phyloP scores from a whole-genome alignment of 1,284 basidiomycete species.

The Laetiporus sulphureus region DNA sequence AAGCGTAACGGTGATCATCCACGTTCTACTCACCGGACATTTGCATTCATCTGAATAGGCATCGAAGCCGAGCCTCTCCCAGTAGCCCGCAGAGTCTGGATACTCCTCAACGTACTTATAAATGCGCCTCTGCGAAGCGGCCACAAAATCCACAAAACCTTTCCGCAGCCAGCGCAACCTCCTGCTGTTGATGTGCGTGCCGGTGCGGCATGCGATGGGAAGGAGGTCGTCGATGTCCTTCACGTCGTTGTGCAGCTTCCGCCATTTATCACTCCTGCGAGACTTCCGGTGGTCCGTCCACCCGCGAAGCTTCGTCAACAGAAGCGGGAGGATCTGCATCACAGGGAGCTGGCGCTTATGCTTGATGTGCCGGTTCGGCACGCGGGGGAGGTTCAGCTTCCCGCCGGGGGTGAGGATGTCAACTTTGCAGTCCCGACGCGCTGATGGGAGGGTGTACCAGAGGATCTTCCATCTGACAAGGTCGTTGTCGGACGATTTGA shows the following conservation, averaged over 20 bases:
- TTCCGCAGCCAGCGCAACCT: slow-evolving; percentile 4
- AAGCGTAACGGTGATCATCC: no score
- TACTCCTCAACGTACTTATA: slow-evolving; percentile 2
- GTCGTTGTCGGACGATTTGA: not conserved
- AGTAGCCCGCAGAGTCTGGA: not conserved
- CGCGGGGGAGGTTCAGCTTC: slow-evolving; percentile 23
- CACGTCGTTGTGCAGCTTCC: slow-evolving; percentile 25
- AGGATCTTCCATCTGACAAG: not conserved
- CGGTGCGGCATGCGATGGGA: slow-evolving; percentile 12
- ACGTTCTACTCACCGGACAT: no score
- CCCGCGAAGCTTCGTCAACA: slow-evolving; percentile 29
- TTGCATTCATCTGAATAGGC: no score
- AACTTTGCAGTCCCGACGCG: not conserved
- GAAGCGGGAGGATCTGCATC: slow-evolving; percentile 23
- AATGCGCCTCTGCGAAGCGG: slow-evolving; percentile 6
- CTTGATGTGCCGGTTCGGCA: slow-evolving; percentile 15
- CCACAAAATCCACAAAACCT: slow-evolving; percentile 4
- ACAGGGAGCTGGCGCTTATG: slow-evolving; percentile 18
- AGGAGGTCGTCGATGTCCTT: slow-evolving; percentile 22
- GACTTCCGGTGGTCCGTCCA: slow-evolving; percentile 28
- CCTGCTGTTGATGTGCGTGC: not conserved
- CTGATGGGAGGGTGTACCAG: not conserved
- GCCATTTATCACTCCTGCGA: slow-evolving; percentile 13
- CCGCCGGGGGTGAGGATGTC: slow-evolving; percentile 26
- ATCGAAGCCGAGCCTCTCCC: slow-evolving; percentile 1